Base-by-base conservation (phyloP, 140 eudicot species). In the Anethum foeniculum region DNA sequence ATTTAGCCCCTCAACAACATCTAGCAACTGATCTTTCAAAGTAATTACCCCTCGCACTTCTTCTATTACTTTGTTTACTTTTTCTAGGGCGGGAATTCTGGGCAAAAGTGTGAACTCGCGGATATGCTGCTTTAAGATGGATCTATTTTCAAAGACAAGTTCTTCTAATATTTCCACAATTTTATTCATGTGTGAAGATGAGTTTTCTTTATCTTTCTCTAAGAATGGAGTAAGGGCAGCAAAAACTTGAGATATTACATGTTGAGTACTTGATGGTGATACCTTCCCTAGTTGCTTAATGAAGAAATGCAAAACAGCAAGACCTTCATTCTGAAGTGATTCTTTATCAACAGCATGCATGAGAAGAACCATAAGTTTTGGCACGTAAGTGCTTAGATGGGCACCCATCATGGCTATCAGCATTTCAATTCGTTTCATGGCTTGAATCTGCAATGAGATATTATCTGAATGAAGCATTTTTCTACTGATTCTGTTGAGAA, bases 351-450 rank as follows among this genome's bases (percentile, higher is more conserved):
- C 86, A 34, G 94, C 90, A 81, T 96, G 97, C 99, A 96, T 93
- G 83, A 96, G 90, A 85, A 96, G 97, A 77, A 96, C 99, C 98
- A 96, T 96, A 52, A 96, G 88, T 87, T 96, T 96, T 80, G 99
- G 99, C 77, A 91, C 97, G 73, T 93, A 90, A 15, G 98, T 91
- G 86, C 96, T 87, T 48, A 96, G 98, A 81, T 96, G 98, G 88
- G 92, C 79, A 47, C 99, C 99, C 98, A 96, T 96, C 97, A 96
- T 85, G 64, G 82, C 88, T 19, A 93, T 93, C 86, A 96, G 87
- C 97, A 96, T 83, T 78, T 96, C 96, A 79, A 96, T 96, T 47
- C 99, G 88, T 85, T 86, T 85, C 60, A 96, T 90, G 77, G 99
- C 99, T 86, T 91, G 99, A 75, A 88, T 90, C 87, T 96, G 99